phyloP scores from a whole-genome alignment of 768 basidiomycete genomes.

The Suillus lakei region DNA sequence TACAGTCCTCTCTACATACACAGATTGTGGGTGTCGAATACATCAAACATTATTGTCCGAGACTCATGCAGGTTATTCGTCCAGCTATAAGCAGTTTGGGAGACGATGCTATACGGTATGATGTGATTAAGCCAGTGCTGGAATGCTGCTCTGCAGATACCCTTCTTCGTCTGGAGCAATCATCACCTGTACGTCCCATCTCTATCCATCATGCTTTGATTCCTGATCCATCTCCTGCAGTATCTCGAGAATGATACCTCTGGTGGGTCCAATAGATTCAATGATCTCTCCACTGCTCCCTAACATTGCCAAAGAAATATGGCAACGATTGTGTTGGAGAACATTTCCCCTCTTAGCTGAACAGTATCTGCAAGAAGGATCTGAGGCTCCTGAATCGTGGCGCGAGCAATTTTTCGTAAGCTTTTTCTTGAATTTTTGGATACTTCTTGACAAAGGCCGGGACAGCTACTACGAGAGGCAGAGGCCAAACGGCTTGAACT shows the following conservation, averaged over 20 bases:
- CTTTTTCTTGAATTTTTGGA: conserved; percentile 9
- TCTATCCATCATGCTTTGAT: conserved; percentile 11
- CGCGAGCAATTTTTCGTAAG: conserved; percentile 71
- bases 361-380: conserved; percentile 45
- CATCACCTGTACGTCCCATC: conserved; percentile 62
- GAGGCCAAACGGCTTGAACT: conserved; percentile 71
- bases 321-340: conserved; percentile 67
- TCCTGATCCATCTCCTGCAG: conserved; percentile 37
- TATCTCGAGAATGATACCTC: conserved; percentile 59
- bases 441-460: conserved; percentile 15
- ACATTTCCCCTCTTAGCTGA: conserved; percentile 60
- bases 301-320: conserved; percentile 54
- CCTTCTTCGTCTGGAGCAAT: conserved; percentile 67
- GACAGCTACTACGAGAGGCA: conserved; percentile 57
- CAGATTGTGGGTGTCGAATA: conserved; percentile 54
- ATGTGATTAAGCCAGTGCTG: conserved; percentile 73
- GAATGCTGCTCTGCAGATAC: conserved; percentile 75
- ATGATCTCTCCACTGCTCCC: conserved; percentile 4
- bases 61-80: conserved; percentile 6
- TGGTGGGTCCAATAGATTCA: conserved; percentile 41
- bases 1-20: conserved; percentile 61
- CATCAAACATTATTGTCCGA: background rate
- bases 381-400: conserved; percentile 64
- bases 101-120: conserved; percentile 55
- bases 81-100: conserved; percentile 71